A percentile compares a stretch with the other conserved stretches of the same genome.
Evolutionary conservation across 352 stramenopile genomes (phyloP).

Genomic region (Globisporangium yorkense): DNA sequence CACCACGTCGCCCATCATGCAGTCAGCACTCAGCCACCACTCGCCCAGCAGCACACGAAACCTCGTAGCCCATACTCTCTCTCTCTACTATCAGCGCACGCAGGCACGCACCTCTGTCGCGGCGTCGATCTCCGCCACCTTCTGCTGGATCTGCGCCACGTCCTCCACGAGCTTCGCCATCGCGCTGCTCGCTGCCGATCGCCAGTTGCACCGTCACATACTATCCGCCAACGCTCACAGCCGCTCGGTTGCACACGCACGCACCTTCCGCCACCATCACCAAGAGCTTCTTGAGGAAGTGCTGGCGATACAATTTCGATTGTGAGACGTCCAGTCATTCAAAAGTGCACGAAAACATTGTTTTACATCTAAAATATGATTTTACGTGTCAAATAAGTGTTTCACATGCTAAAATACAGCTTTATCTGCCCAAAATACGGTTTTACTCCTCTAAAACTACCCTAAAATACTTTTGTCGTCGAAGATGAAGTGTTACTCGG

Average conservation of each 20-base stretch:
- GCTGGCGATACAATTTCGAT: too few relatives aligned
- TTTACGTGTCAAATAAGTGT: too few relatives aligned
- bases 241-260: neutral
- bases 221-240: neutral
- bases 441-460: too few relatives aligned
- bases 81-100: neutral
- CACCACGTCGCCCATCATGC: too few relatives aligned
- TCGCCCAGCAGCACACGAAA: neutral
- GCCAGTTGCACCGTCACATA: neutral
- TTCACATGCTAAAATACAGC: too few relatives aligned
- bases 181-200: conserved; percentile 19
- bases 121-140: conserved; percentile 36
- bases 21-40: neutral
- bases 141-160: conserved; percentile 44
- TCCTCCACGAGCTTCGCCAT: conserved; percentile 57
- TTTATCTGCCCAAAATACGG: too few relatives aligned
- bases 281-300: too few relatives aligned
- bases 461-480: too few relatives aligned
- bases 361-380: too few relatives aligned
- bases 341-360: too few relatives aligned
- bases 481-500: too few relatives aligned
- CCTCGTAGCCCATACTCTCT: neutral
- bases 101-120: conserved; percentile 33
- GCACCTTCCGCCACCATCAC: conserved; percentile 35
- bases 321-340: too few relatives aligned